phyloP scores from a whole-genome alignment of 2,329 filamentous ascomycete genomes.

The Ophiocordyceps camponoti-saundersi region DNA sequence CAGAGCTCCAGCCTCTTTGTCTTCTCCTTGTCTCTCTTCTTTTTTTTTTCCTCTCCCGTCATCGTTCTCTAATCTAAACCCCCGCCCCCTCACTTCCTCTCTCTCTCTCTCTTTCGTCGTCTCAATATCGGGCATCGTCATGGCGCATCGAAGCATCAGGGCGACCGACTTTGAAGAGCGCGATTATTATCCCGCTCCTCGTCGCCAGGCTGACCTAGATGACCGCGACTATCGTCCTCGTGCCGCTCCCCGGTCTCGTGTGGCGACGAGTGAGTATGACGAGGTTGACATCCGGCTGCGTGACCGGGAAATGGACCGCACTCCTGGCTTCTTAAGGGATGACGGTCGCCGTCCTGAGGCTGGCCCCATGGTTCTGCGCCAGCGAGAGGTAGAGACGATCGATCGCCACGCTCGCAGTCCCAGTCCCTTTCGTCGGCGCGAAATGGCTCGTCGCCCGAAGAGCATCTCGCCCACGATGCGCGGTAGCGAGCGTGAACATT shows the following conservation, averaged over 20 bases:
- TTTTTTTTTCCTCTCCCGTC: not conserved
- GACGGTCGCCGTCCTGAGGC: constrained; percentile 28
- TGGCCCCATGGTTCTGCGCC: constrained; percentile 35
- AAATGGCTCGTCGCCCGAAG: constrained; percentile 24
- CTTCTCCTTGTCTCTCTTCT: not conserved
- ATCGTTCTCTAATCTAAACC: not conserved
- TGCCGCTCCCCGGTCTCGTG: constrained; percentile 5
- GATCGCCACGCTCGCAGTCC: constrained; percentile 30
- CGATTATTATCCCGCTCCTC: not conserved
- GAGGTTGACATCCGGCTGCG: constrained; percentile 25
- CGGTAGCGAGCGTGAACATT: constrained; percentile 16
- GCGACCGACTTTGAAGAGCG: constrained; percentile 27
- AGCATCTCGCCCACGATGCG: constrained; percentile 20
- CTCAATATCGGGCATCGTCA: constrained; percentile 1
- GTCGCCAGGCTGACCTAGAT: constrained; percentile 5
- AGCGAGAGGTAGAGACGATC: constrained; percentile 36
- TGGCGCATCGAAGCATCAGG: constrained; percentile 6
- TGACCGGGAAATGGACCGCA: constrained; percentile 25
- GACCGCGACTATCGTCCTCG: constrained; percentile 10
- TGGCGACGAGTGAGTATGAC: constrained; percentile 10
- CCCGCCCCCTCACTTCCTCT: not conserved
- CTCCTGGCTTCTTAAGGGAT: constrained; percentile 34
- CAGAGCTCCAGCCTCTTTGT: not conserved
- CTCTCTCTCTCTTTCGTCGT: not conserved
- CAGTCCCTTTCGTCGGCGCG: constrained; percentile 22